Evolutionary conservation across 352 stramenopile species (phyloP), one percentile per base, ranked within the genome.

Genomic region (Phytophthora brassicae): DNA sequence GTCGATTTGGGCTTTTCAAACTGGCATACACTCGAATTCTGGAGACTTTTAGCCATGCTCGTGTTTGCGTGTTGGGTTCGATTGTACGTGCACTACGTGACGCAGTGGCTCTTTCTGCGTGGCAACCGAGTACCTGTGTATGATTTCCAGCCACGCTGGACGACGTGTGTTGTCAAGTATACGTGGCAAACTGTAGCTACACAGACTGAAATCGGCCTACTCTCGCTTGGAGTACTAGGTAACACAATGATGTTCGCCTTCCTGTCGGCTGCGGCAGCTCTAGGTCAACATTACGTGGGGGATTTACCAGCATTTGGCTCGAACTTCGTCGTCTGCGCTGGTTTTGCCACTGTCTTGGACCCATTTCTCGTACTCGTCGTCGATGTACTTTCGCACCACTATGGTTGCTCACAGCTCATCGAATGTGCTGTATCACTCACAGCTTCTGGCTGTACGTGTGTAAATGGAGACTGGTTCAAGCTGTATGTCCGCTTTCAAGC

Each of bases 381-480:
- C 6, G 90, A 97, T 55, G 33, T 94, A 13, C 17, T 79, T 13
- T 69, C 73, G 2, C 80, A 86, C n/a, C 89, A 96, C 57, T 96
- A 95, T 63, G 60, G 66, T 26, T 97, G 90, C 53, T 64, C 49
- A 23, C 56, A 67, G n/a, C 56, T 77, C 3, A 66, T 29, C 12
- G 66, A 76, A 16, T 91, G 79, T 52, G 53, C 62, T 4, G 51
- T 63, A 22, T 84, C 77, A 16, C 45, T 88, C 16, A 61, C 78
- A 31, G 64, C 77, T 38, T 57, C 64, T 26, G 49, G 45, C 17
- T 82, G 83, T 62, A 60, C 60, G 9, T 97, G 90, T 33, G 79
- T 86, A 17, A 81, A 92, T 22, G 89, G 89, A 29, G 89, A 97
- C 60, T 90, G 87, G 31, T 96, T 95, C 66, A 96, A 97, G 64